Base-by-base conservation (phyloP, 352 stramenopile species). In the Pythium aphanidermatum region DNA sequence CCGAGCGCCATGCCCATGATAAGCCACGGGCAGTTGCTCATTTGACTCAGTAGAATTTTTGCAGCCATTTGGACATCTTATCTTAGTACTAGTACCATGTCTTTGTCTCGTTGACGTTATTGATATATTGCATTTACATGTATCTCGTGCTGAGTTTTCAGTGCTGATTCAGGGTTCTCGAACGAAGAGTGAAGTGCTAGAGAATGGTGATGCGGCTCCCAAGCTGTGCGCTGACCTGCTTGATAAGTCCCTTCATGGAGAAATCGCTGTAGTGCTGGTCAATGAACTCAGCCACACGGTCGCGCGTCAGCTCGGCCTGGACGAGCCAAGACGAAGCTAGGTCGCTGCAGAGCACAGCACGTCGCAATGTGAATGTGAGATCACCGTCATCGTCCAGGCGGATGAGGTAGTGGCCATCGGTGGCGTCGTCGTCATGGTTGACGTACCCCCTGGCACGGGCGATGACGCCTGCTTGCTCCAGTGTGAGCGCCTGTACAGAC, bases 381-480 rank as follows among this genome's bases (percentile, higher is more conserved):
- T 74, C 57, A 1, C 25, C 20, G 13, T 66, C 64, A 0, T 63
- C 60, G 42, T 65, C 49, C 43, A 70, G 56, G 37, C 65, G 55
- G 33, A 74, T 32, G n/a, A 70, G 38, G 26, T 52, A 55, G 0
- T 46, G 46, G 34, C 37, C 64, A 19, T 58, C n/a, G 10, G 21
- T 46, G 1, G 60, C 33, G 19, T 58, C 54, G 0, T 10, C 24
- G 0, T 41, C 12, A 2, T 3, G 19, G 3, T 34, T 44, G 27
- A 42, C 26, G 12, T 58, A 45, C 13, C 60, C 60, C 14, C 42
- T 36, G 16, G 56, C 51, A 21, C 32, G 37, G 11, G 60, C 45
- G n/a, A 74, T 46, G 10, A 46, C 31, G 28, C 46, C 47, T 10
- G 49, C 50, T 5, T 29, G 47, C 3, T 36, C 23, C 20, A 74